phyloP scores from a whole-genome alignment of 2,329 filamentous ascomycete species.

The Colletotrichum sublineola region DNA sequence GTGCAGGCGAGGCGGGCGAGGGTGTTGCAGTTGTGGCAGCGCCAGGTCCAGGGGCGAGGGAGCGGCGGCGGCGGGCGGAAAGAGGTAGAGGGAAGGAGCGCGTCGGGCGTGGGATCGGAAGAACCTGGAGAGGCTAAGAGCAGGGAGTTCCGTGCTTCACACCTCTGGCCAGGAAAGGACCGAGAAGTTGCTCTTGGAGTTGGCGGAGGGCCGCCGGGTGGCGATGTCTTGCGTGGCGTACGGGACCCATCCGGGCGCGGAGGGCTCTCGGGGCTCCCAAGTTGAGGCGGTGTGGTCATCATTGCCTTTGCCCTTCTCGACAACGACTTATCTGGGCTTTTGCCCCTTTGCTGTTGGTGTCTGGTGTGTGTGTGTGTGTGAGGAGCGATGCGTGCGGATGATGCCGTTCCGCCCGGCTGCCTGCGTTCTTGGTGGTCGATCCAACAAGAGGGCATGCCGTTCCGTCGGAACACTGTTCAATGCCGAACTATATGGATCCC shows the following conservation, averaged over 20 bases:
- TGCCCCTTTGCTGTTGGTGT: background rate
- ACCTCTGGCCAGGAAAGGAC: background rate
- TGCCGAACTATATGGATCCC: no score
- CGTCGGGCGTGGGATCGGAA: background rate
- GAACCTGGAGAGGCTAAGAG: background rate
- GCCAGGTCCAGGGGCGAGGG: conserved; percentile 50
- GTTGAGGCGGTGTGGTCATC: background rate
- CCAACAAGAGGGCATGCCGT: background rate
- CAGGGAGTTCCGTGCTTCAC: background rate
- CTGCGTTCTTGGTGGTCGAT: background rate
- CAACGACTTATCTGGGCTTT: background rate
- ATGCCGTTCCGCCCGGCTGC: background rate
- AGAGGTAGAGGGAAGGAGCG: background rate
- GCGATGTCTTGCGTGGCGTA: background rate
- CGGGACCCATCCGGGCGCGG: background rate
- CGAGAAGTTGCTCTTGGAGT: background rate
- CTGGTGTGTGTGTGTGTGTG: background rate
- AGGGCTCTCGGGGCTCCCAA: background rate
- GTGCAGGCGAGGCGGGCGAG: conserved; percentile 50
- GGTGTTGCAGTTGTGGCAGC: conserved; percentile 49
- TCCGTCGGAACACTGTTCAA: background rate
- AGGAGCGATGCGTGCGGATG: background rate
- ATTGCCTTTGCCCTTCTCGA: background rate
- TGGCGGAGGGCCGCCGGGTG: background rate
- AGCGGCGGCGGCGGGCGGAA: background rate